phyloP scores from a whole-genome alignment of 495 filamentous ascomycete genomes.

The Pyrenula aspistea region DNA sequence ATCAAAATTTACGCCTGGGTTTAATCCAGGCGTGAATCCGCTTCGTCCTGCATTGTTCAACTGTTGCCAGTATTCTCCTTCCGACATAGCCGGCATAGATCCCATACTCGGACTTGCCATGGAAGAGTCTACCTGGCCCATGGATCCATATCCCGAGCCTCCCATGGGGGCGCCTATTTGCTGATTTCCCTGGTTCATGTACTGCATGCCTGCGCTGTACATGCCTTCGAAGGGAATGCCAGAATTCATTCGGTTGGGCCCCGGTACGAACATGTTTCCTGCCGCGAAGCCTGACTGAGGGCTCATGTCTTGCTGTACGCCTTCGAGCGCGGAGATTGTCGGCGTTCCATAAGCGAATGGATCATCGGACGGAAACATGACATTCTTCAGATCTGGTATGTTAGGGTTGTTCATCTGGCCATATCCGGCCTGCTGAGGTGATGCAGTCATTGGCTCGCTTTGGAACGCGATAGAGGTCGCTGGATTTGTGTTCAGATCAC shows the following conservation, averaged over 20 bases:
- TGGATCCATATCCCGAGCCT: neutral
- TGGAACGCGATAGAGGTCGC: conserved; percentile 5
- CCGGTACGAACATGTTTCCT: neutral
- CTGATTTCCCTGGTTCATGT: neutral
- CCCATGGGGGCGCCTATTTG: neutral
- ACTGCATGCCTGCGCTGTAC: neutral
- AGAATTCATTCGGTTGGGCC: neutral
- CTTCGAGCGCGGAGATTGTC: conserved; percentile 56
- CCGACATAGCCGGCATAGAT: neutral
- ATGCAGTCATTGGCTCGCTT: conserved; percentile 12
- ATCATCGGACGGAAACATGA: conserved; percentile 89
- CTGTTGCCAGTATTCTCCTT: neutral
- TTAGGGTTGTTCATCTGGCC: conserved; percentile 20
- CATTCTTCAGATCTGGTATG: conserved; percentile 64
- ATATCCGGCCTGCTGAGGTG: neutral
- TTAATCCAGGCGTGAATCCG: neutral
- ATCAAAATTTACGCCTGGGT: conserved; percentile 6
- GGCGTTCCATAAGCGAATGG: conserved; percentile 85
- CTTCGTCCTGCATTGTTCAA: neutral
- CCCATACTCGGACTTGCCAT: neutral
- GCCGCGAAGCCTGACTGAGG: neutral
- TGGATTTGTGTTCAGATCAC: conserved; percentile 10
- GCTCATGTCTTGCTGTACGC: conserved; percentile 18
- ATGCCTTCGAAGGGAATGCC: neutral
- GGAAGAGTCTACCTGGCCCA: neutral